phyloP scores from a whole-genome alignment of 306 rosid genomes.

The Trifolium subterraneum region DNA sequence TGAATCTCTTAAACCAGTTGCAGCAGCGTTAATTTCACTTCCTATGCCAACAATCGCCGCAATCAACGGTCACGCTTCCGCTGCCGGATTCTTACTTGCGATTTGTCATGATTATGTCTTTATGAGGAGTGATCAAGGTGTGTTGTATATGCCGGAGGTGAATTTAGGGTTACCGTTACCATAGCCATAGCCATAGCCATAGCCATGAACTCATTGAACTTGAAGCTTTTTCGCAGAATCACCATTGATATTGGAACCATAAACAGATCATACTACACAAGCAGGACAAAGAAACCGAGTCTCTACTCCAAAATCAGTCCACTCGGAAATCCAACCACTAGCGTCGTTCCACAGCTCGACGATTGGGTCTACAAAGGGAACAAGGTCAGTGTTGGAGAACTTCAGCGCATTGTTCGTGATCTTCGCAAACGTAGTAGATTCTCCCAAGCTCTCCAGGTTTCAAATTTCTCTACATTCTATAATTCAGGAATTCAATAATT shows the following conservation, averaged over 20 bases:
- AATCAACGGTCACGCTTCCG: constrained; percentile 67
- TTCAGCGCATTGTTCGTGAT: constrained; percentile 79
- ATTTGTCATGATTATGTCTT: constrained; percentile 67
- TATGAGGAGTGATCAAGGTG: constrained; percentile 67
- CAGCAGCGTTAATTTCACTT: constrained; percentile 61
- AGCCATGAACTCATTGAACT: constrained; percentile 60
- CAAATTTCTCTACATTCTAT: constrained; percentile 7
- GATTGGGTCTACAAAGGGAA: constrained; percentile 79
- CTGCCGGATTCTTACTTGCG: constrained; percentile 62
- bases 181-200: constrained; percentile 15
- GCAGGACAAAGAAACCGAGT: constrained; percentile 56
- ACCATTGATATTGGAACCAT: constrained; percentile 29
- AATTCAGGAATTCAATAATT: neutral
- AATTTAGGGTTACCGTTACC: constrained; percentile 60
- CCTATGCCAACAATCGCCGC: constrained; percentile 81
- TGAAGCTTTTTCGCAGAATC: constrained; percentile 51
- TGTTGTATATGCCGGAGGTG: constrained; percentile 79
- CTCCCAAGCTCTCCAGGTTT: constrained; percentile 78
- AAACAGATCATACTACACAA: constrained; percentile 68
- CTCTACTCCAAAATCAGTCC: constrained; percentile 77
- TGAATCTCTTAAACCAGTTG: constrained; percentile 51
- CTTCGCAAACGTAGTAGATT: constrained; percentile 82
- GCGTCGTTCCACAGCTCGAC: constrained; percentile 66
- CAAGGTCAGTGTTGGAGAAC: constrained; percentile 68
- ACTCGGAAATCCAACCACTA: constrained; percentile 58